Evolutionary conservation across 306 rosid genomes (phyloP), one percentile per base, ranked within the genome.

Genomic region (Vigna angularis): DNA sequence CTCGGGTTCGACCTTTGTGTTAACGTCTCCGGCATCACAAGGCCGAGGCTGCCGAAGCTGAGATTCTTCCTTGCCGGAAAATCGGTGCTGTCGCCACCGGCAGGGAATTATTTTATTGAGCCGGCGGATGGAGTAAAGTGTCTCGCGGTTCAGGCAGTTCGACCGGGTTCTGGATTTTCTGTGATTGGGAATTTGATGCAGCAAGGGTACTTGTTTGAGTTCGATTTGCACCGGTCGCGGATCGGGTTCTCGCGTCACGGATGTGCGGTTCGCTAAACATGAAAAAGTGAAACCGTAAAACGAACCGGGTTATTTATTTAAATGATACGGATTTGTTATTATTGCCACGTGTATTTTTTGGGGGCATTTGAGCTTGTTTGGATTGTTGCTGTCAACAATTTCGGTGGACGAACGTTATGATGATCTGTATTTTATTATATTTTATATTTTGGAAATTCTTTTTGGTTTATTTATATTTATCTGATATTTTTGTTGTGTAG

Each of bases 121-220:
- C 78, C 81, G 8, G 82, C 36, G 78, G 93, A 90, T 38, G 66
- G 81, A 66, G 88, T 90, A 4, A 44, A 61, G 83, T 93, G 97
- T 22, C 17, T 93, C 75, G 92, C 97, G 76, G 79, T 90, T 57
- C 96, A 79, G 64, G 88, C 97, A 56, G 89, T 83, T 10, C 83
- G 73, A 20, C 40, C 81, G 62, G 89, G 71, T 18, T 76, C 83
- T 1, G 97, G 93, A 15, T 86, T 84, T 75, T 89, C 93, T 5
- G 96, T 93, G 56, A 77, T 92, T 0, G 97, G 97, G 86, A 92
- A 90, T 86, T 88, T 92, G 28, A 83, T 93, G 92, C 97, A 93
- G 59, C 97, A 93, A 72, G 97, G 97, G 6, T 93, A 81, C 65
- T 77, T 93, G 91, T 78, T 90, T 52, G 93, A 89, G 79, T 93